A percentile compares a stretch with the other conserved stretches of the same genome.
phyloP scores from a whole-genome alignment of 148 eudicot species.

The Arctostaphylos glauca region DNA sequence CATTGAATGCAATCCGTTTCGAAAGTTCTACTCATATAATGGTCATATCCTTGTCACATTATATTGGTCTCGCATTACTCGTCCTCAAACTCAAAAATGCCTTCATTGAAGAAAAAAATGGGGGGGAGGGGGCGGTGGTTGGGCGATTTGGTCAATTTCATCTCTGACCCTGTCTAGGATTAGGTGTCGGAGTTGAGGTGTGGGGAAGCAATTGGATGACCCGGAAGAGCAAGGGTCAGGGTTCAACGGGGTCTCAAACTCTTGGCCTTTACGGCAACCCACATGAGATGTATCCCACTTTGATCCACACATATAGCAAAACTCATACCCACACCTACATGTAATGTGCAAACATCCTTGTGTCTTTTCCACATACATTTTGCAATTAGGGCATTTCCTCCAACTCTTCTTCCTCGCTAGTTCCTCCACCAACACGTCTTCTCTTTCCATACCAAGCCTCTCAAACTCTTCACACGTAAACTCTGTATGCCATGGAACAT shows the following conservation, averaged over 20 bases:
- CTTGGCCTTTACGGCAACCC: not conserved
- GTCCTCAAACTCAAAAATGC: too few species aligned
- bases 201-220: too few species aligned
- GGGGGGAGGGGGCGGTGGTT: too few species aligned
- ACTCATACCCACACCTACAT: conserved; percentile 35
- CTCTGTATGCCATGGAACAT: conserved; percentile 32
- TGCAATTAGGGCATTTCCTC: conserved; percentile 31
- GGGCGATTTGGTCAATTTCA: too few species aligned
- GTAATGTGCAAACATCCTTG: conserved; percentile 42
- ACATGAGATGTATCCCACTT: conserved; percentile 20
- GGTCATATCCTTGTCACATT: too few species aligned
- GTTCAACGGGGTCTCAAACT: not conserved
- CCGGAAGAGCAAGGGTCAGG: too few species aligned
- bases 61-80: too few species aligned
- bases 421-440: conserved; percentile 16
- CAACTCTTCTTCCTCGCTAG: conserved; percentile 40
- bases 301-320: conserved; percentile 40
- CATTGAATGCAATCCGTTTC: too few species aligned
- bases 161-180: too few species aligned
- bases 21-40: too few species aligned
- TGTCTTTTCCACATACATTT: conserved; percentile 29
- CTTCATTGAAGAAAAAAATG: too few species aligned
- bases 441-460: conserved; percentile 13
- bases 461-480: conserved; percentile 33
- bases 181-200: too few species aligned